Evolutionary conservation across 2,329 filamentous ascomycete species (phyloP).

Genomic region (Cordyceps farinosa): DNA sequence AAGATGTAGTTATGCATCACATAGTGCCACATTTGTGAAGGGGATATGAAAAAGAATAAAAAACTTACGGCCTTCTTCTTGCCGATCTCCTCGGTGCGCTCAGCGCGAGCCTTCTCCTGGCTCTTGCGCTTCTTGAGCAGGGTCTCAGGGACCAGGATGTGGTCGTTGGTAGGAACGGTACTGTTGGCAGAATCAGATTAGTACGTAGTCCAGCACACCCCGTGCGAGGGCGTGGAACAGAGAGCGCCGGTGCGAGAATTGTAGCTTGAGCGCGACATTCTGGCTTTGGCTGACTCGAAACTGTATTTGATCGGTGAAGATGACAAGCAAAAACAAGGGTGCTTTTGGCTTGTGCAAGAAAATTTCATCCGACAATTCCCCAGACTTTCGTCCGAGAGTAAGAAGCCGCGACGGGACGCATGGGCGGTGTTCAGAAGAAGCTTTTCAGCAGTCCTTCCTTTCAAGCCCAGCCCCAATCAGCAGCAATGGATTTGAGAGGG

Average conservation of each 20-base stretch:
- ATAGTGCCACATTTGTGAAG: conserved; percentile 32
- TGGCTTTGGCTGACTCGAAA: conserved; percentile 84
- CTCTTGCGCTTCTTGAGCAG: conserved; percentile 99
- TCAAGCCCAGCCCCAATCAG: conserved; percentile 21
- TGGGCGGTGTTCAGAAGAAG: neutral
- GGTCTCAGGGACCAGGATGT: conserved; percentile 97
- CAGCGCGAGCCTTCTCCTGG: conserved; percentile 97
- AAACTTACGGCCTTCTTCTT: conserved; percentile 85
- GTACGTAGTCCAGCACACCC: conserved; percentile 69
- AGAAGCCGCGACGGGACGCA: conserved; percentile 32
- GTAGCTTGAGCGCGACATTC: conserved; percentile 89
- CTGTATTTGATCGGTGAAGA: conserved; percentile 75
- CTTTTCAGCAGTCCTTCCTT: conserved; percentile 13
- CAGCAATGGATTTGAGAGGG: conserved; percentile 75
- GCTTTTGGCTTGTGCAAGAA: neutral
- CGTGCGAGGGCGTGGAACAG: conserved; percentile 51
- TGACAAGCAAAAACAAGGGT: neutral
- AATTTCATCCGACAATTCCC: conserved; percentile 77
- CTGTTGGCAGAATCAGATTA: conserved; percentile 67
- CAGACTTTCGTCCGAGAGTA: conserved; percentile 40
- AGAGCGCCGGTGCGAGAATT: conserved; percentile 86
- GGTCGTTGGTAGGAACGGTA: conserved; percentile 88
- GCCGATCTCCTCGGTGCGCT: conserved; percentile 72
- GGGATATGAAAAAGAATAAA: neutral
- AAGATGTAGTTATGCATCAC: conserved; percentile 80